Percentiles rank a stretch among this genome's conserved stretches.
Evolutionary conservation across 148 eudicot genomes (phyloP).

Genomic region (Arbutus unedo): DNA sequence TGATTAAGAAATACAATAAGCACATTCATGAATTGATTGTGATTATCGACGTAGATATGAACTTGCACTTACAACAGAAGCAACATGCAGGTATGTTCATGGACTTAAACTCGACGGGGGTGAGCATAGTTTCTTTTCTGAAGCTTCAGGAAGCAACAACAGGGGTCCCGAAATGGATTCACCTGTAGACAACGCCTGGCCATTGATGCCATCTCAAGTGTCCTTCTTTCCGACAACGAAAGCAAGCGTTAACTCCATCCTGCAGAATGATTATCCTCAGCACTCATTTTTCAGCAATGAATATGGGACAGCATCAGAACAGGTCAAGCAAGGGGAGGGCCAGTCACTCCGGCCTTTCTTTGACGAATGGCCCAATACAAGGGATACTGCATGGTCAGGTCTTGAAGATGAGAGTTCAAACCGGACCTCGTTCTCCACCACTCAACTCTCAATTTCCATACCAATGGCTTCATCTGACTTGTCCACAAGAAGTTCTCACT

Average conservation of each 20-base stretch:
- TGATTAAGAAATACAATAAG: not conserved
- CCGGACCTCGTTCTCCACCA: conserved; percentile 18
- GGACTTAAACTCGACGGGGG: conserved; percentile 21
- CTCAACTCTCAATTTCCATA: conserved; percentile 23
- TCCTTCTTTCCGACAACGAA: conserved; percentile 15
- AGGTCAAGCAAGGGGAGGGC: conserved; percentile 13
- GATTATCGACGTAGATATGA: too few species aligned
- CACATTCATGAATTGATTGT: too few species aligned
- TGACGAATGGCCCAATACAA: conserved; percentile 18
- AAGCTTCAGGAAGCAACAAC: conserved; percentile 16
- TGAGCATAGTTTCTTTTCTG: conserved; percentile 20
- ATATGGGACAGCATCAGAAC: conserved; percentile 12
- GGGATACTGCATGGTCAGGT: conserved; percentile 15
- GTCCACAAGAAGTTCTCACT: conserved; percentile 18
- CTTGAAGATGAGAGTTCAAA: conserved; percentile 21
- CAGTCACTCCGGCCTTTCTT: conserved; percentile 17
- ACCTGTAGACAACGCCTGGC: conserved; percentile 16
- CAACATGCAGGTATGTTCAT: conserved; percentile 16
- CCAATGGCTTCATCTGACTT: conserved; percentile 23
- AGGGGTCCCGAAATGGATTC: conserved; percentile 17
- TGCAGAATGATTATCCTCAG: conserved; percentile 20
- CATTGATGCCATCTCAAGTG: conserved; percentile 19
- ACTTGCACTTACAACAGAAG: not conserved
- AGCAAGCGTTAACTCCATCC: conserved; percentile 18
- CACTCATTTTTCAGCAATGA: conserved; percentile 16